A percentile compares a stretch with the other conserved stretches of the same genome.
phyloP scores from a whole-genome alignment of 306 rosid species.

The Vigna angularis region DNA sequence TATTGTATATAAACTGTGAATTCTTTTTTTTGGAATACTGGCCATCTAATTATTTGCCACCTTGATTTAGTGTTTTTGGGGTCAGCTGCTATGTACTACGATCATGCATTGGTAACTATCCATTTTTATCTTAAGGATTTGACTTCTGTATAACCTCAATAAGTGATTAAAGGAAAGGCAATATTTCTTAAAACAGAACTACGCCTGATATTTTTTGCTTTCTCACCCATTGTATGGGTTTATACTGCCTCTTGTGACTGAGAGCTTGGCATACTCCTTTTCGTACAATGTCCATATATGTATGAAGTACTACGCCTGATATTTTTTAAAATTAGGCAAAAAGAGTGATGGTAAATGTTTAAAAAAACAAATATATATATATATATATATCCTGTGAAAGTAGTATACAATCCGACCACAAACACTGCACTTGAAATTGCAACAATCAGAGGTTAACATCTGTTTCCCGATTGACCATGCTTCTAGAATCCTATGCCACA shows the following conservation, averaged over 20 bases:
- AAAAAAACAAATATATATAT: too few species aligned
- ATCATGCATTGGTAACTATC: background rate
- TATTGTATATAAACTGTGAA: background rate
- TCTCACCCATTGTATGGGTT: constrained; percentile 22
- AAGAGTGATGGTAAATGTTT: too few species aligned
- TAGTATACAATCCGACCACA: too few species aligned
- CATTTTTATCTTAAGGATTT: background rate
- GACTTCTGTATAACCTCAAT: constrained; percentile 8
- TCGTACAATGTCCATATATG: too few species aligned
- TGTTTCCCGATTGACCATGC: too few species aligned
- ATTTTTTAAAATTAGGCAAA: too few species aligned
- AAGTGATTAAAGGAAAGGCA: background rate
- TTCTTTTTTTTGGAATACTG: background rate
- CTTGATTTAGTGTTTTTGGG: background rate
- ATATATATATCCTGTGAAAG: too few species aligned
- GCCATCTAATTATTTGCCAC: background rate
- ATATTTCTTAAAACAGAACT: background rate
- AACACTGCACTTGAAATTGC: too few species aligned
- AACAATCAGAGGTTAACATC: too few species aligned
- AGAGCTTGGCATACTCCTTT: constrained; percentile 5
- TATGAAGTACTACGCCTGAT: too few species aligned
- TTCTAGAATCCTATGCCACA: too few species aligned
- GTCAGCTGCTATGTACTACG: background rate
- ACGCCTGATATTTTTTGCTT: background rate
- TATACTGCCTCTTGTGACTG: background rate